These are phyloP conservation scores for Arabidopsis hybrid DNA, from an alignment of 441 rosid species.

Conservation along the genomic window DNA sequence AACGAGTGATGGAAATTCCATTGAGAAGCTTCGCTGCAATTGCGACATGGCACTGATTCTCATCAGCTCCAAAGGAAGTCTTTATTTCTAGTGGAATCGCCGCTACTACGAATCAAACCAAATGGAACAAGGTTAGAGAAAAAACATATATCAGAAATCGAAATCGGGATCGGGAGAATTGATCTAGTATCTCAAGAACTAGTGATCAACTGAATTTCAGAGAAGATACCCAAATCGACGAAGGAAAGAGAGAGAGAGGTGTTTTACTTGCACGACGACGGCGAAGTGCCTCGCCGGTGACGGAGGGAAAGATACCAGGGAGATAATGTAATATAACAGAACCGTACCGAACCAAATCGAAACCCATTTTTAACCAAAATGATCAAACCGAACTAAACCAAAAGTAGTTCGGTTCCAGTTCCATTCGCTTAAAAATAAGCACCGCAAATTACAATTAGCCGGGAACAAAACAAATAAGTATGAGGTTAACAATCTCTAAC, in stretches of 20 bases:
- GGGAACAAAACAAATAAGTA: too few relatives aligned
- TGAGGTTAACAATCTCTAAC: too few relatives aligned
- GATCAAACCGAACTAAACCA: neutral
- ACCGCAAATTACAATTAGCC: neutral
- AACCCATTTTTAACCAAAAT: neutral
- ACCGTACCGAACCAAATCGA: slow-evolving; percentile 18
- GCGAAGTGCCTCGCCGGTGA: neutral
- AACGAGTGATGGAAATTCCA: slow-evolving; percentile 51
- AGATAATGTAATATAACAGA: neutral
- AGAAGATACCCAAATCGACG: neutral
- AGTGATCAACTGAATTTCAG: neutral
- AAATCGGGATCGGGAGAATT: neutral
- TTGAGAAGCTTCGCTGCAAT: slow-evolving; percentile 50
- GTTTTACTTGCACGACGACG: neutral
- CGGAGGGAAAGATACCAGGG: neutral
- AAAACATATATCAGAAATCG: neutral
- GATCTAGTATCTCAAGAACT: slow-evolving; percentile 3
- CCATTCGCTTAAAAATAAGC: neutral
- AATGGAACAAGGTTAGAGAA: neutral
- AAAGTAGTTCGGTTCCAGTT: neutral
- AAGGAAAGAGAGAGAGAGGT: neutral
- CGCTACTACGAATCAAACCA: neutral
- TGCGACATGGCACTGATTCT: slow-evolving; percentile 42
- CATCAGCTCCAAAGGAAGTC: slow-evolving; percentile 16
- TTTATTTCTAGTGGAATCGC: neutral